Evolutionary conservation across 345 rosid species (phyloP).

Genomic region (Syzygium jambos): DNA sequence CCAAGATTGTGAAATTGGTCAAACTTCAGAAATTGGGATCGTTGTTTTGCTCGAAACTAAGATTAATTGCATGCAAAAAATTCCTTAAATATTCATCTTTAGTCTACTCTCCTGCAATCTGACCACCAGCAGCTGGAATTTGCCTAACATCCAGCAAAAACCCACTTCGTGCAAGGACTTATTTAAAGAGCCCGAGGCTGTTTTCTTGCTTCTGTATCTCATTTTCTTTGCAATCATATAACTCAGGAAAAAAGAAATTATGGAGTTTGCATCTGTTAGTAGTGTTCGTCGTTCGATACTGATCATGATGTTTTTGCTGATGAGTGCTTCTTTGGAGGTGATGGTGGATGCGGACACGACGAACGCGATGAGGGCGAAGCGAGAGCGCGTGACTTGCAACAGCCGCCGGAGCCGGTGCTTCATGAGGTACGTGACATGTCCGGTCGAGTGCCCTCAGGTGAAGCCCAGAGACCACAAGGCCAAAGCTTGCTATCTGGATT

Average conservation of each 20-base stretch:
- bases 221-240: background rate
- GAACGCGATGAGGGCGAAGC: background rate
- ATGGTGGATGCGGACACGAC: background rate
- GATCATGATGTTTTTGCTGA: background rate
- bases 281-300: background rate
- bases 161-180: background rate
- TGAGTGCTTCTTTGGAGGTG: background rate
- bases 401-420: background rate
- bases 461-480: background rate
- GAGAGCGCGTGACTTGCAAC: background rate
- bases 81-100: background rate
- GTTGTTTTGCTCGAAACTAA: background rate
- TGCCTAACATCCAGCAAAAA: background rate
- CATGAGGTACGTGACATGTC: background rate
- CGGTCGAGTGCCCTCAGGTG: slow-evolving; percentile 7
- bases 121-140: background rate
- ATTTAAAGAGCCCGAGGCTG: background rate
- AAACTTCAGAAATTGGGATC: background rate
- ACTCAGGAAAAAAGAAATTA: background rate
- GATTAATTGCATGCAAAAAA: background rate
- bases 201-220: background rate
- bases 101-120: background rate
- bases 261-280: background rate
- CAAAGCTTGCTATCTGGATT: slow-evolving; percentile 6
- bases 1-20: background rate